Evolutionary conservation across 495 filamentous ascomycete genomes (phyloP).

Genomic region (Penicillium ochrochloron): DNA sequence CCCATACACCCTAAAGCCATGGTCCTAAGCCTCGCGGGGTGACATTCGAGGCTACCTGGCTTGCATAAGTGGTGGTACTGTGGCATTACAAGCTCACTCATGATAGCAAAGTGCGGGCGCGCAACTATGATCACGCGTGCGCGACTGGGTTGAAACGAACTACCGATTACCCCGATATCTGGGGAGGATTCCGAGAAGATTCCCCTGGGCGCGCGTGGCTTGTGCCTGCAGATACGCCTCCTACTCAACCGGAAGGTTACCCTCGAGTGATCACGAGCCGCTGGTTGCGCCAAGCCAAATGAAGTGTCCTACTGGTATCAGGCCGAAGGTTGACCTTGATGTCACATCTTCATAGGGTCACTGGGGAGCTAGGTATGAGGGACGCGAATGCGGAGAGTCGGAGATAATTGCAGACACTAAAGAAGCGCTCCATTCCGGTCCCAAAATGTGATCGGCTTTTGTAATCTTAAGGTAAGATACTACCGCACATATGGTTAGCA

Average conservation of each 20-base stretch:
- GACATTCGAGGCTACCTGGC: constrained; percentile 4
- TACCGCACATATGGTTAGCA: not conserved
- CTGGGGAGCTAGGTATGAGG: not conserved
- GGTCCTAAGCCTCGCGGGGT: not conserved
- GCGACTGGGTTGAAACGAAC: not conserved
- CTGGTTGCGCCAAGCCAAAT: not conserved
- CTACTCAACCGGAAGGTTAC: not conserved
- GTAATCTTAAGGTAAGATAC: not conserved
- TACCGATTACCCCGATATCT: not conserved
- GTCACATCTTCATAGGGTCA: not conserved
- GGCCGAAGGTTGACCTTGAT: not conserved
- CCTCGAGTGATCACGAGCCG: not conserved
- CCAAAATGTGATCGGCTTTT: not conserved
- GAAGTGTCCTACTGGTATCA: not conserved
- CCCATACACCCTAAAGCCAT: not conserved
- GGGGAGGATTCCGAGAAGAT: not conserved
- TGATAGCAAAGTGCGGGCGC: not conserved
- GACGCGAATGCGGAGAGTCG: not conserved
- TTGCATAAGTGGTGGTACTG: constrained; percentile 8
- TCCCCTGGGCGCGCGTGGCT: not conserved
- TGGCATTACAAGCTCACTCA: not conserved
- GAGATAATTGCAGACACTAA: not conserved
- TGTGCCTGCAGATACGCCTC: constrained; percentile 2
- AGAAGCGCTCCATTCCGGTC: not conserved
- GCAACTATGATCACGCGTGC: not conserved